These are phyloP conservation scores for Boletus reticulatus DNA, from an alignment of 768 basidiomycete species.

Conservation along the genomic window DNA sequence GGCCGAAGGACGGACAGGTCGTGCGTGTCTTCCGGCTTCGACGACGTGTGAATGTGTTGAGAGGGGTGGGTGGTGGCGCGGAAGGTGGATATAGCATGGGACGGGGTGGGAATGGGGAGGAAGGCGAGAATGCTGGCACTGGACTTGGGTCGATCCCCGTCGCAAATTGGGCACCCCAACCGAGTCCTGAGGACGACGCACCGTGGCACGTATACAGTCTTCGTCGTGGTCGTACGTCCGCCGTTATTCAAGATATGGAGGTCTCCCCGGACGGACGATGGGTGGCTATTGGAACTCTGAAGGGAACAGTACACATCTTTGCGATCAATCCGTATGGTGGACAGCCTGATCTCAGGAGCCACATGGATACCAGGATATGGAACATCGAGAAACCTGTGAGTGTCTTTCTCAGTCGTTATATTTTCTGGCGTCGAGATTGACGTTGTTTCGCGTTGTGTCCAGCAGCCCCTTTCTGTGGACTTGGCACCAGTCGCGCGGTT, in stretches of 20 bases:
- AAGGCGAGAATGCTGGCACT: neutral
- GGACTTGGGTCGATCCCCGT: neutral
- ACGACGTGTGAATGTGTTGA: slow-evolving; percentile 21
- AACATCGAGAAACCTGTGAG: slow-evolving; percentile 51
- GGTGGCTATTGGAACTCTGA: slow-evolving; percentile 64
- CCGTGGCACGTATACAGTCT: slow-evolving; percentile 67
- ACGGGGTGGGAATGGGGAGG: neutral
- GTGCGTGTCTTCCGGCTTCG: slow-evolving; percentile 46
- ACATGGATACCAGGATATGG: slow-evolving; percentile 55
- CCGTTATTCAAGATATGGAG: slow-evolving; percentile 52
- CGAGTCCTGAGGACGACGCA: slow-evolving; percentile 15
- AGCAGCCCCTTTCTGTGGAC: slow-evolving; percentile 54
- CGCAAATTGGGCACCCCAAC: neutral
- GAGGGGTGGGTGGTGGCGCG: neutral
- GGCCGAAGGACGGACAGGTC: slow-evolving; percentile 52
- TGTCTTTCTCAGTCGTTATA: neutral
- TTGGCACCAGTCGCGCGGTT: slow-evolving; percentile 54
- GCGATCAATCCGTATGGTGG: slow-evolving; percentile 78
- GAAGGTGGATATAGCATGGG: neutral
- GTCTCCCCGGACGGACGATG: slow-evolving; percentile 55
- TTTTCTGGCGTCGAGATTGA: neutral
- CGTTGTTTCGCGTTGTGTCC: neutral
- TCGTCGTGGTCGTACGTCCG: slow-evolving; percentile 68
- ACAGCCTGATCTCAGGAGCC: slow-evolving; percentile 56
- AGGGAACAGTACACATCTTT: slow-evolving; percentile 69